These are phyloP conservation scores for Raffaelea ambrosiae DNA, from an alignment of 2,329 filamentous ascomycete genomes.

Conservation along the genomic window DNA sequence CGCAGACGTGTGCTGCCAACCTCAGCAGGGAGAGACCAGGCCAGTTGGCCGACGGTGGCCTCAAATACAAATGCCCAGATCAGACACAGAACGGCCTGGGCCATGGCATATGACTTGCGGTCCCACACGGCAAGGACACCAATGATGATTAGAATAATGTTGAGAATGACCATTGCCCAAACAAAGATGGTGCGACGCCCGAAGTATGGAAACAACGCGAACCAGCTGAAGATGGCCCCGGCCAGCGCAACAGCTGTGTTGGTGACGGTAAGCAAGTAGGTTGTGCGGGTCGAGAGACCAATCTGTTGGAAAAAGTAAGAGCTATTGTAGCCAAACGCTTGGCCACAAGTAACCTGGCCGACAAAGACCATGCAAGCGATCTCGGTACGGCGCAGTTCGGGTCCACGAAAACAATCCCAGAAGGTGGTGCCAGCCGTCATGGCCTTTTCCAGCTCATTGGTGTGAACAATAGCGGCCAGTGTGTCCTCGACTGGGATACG, in stretches of 20 bases:
- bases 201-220: no score
- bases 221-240: no score
- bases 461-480: no score
- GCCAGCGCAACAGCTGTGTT: no score
- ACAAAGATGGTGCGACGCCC: no score
- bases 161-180: no score
- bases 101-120: no score
- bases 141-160: no score
- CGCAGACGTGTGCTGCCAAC: neutral
- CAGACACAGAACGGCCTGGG: no score
- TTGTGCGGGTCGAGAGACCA: constrained; percentile 27
- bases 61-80: neutral
- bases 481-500: no score
- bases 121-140: no score
- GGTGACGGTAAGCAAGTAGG: neutral
- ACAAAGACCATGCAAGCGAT: neutral
- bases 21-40: neutral
- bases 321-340: constrained; percentile 40
- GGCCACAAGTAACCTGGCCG: neutral
- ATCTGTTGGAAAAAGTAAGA: constrained; percentile 30
- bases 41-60: neutral
- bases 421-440: neutral
- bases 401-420: neutral
- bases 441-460: no score
- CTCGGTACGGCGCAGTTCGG: neutral